Percentiles rank a stretch among this genome's conserved stretches.
These are phyloP conservation scores for Malus domestica DNA, from an alignment of 306 rosid species.

Conservation along the genomic window ASM211411v1 NC_041805.1:2558001-2558500, in stretches of 20 bases:
- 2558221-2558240: too few species aligned
- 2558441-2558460: too few species aligned
- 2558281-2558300: conserved; percentile 44
- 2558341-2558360: neutral
- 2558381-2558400: conserved; percentile 21
- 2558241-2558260: too few species aligned
- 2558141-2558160: conserved; percentile 5
- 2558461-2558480: too few species aligned
- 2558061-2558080: neutral
- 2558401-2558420: too few species aligned
- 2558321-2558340: conserved; percentile 11
- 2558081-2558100: neutral
- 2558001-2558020: conserved; percentile 53
- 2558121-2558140: conserved; percentile 4
- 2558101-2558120: neutral
- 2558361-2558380: conserved; percentile 21
- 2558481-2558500: neutral
- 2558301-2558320: conserved; percentile 29
- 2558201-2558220: too few species aligned
- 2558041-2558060: neutral
- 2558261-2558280: neutral
- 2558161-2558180: neutral
- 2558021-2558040: neutral
- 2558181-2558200: neutral
- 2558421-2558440: too few species aligned